Base-by-base conservation (phyloP, 1,139 yeast species). In the Magnusiomyces ingens region DNA sequence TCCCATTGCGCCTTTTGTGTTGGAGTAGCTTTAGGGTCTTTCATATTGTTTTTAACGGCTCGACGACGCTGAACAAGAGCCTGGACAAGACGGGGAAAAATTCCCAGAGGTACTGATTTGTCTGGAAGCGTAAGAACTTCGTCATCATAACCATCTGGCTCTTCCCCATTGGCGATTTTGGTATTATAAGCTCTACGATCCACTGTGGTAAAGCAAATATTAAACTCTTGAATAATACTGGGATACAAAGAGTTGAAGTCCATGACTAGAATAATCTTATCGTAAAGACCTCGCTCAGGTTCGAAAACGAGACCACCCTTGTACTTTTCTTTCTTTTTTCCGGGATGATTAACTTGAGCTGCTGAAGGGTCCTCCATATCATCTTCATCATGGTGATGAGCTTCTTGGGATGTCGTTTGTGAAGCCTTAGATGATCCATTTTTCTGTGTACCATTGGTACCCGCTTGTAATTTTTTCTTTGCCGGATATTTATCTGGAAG, bases 241-340 rank as follows among this genome's bases (percentile, higher is more conserved):
- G 99, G 99, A 68, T 94, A 94, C 73, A 94, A 78, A 48, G 97
- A 89, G 72, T 94, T 94, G 82, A 93, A 94, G 72, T 94, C 99
- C 98, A 94, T 91, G 32, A 94, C 99, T 61, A 93, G 72, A 10
- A 90, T 81, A 65, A 85, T 87, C 60, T 89, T 86, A 65, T 89
- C 90, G 67, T 93, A 96, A 49, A 94, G 75, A 1, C 99, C 99
- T 67, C 85, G 88, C 64, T 87, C 97, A 0, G 99, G 99, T 60
- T 93, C 99, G 69, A 94, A 88, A 46, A 94, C 99, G 62, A 89
- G 78, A 67, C 99, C 97, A 75, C 99, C 99, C 69, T 88, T 91
- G 69, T 75, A 94, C 67, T 90, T 90, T 19, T 95, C 84, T 66
- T 87, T 88, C 62, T 82, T 82, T 66, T 82, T 83, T 4, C 49